phyloP scores from a whole-genome alignment of 257 asterid species.

The Datura wrightii region DNA sequence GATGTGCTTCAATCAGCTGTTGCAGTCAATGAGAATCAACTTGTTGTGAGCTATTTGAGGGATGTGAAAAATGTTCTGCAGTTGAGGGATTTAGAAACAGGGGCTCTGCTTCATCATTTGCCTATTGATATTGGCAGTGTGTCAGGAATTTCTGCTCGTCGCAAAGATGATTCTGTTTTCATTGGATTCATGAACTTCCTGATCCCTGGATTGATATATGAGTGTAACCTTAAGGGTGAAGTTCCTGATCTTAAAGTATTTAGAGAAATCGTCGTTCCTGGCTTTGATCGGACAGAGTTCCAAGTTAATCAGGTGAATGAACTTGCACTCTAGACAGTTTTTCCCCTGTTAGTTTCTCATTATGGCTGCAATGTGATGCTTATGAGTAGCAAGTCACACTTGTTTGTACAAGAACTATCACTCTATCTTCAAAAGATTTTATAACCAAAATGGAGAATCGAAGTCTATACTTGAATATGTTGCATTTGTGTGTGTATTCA shows the following conservation, averaged over 20 bases:
- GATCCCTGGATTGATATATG: conserved; percentile 78
- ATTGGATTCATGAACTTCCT: conserved; percentile 85
- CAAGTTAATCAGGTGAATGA: conserved; percentile 73
- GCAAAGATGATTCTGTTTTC: conserved; percentile 64
- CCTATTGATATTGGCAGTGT: conserved; percentile 89
- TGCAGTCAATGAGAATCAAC: conserved; percentile 69
- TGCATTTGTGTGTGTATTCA: background rate
- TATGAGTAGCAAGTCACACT: background rate
- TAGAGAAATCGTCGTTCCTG: conserved; percentile 77
- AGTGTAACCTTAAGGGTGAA: conserved; percentile 62
- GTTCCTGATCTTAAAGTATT: conserved; percentile 67
- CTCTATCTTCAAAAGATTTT: too few relatives aligned
- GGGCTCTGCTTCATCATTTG: conserved; percentile 65
- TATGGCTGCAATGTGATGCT: background rate
- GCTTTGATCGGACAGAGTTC: conserved; percentile 75
- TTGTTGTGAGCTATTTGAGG: conserved; percentile 72
- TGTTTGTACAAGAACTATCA: background rate
- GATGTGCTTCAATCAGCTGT: conserved; percentile 91
- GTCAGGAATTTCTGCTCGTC: conserved; percentile 67
- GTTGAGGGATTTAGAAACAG: conserved; percentile 80
- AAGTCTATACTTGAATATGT: background rate
- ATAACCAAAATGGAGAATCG: background rate
- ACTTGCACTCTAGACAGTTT: background rate
- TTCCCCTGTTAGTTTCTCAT: background rate
- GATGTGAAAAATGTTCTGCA: conserved; percentile 92